Base-by-base conservation (phyloP, 2,329 filamentous ascomycete species). In the Hymenoscyphus infarciens region DNA sequence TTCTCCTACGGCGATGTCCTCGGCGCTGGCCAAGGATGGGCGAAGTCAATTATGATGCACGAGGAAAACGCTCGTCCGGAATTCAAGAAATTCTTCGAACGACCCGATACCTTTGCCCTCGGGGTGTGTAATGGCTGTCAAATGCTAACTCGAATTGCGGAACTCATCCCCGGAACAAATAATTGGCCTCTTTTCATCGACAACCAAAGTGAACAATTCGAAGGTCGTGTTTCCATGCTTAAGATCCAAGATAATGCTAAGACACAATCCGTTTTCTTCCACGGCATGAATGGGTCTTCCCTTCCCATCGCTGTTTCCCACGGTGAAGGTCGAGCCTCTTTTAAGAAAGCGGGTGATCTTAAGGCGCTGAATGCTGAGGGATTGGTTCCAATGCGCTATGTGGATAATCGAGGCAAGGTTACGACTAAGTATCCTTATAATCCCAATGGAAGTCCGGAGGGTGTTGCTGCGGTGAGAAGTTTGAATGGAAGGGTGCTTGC, bases 121-220 rank as follows among this genome's bases (percentile, higher is more conserved):
- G 95, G 95, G 70, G 92, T 98, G 38, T 98, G 95, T 83, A 99
- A 99, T 75, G 95, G 95, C 58, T 98, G 95, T 74, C 95, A 99
- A 77, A 96, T 98, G 86, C 81, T 98, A 49, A 90, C 89, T 5
- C 87, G 92, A 58, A 80, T 96, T 49, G 91, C 91, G 73, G 86
- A 89, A 64, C 80, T 97, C 60, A 96, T 97, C 66, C 93, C 92
- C 0, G 93, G 92, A n/a, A 86, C 92, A 0, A 80, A 84, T 67
- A 78, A 84, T 71, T 97, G 93, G 92, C 93, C 92, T 2, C 89
- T 84, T 27, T 97, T 97, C 76, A 89, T 94, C 63, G 83, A 89
- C 64, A 98, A 98, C 76, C 79, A 83, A 58, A 91, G 87, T 73
- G 88, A 94, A 75, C 93, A 97, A 77, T 97, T 97, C 77, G 93